These are phyloP conservation scores for Salvia rosmarinus DNA, from an alignment of 257 asterid genomes.

Conservation along the genomic window DNA sequence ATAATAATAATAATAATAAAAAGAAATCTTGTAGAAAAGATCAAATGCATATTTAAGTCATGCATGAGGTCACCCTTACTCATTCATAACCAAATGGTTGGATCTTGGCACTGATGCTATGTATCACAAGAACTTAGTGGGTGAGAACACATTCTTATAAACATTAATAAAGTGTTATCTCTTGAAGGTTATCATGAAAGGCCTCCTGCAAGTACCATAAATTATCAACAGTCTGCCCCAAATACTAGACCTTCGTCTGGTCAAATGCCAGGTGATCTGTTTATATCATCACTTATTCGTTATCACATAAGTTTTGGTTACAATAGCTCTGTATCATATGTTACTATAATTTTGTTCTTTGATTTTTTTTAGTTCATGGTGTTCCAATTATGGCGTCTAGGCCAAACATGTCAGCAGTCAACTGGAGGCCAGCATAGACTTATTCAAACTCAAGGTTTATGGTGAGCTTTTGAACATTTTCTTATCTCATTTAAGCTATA, in stretches of 20 bases:
- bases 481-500: neutral
- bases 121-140: neutral
- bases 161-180: conserved; percentile 26
- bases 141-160: neutral
- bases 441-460: conserved; percentile 22
- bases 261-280: conserved; percentile 43
- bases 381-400: conserved; percentile 43
- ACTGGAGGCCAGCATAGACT: conserved; percentile 48
- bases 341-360: conserved; percentile 17
- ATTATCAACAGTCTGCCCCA: conserved; percentile 43
- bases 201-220: conserved; percentile 40
- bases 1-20: no score
- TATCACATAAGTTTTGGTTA: neutral
- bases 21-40: neutral
- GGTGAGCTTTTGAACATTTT: conserved; percentile 32
- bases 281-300: conserved; percentile 10
- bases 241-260: conserved; percentile 36
- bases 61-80: conserved; percentile 9
- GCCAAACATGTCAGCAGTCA: conserved; percentile 42
- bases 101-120: conserved; percentile 10
- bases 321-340: conserved; percentile 10
- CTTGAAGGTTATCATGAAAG: conserved; percentile 50
- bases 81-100: conserved; percentile 17
- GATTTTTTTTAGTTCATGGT: conserved; percentile 43
- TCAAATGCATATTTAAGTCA: neutral